Conservation (phyloP, 2,329 filamentous ascomycete species). For the Thyridium curvatum region DNA sequence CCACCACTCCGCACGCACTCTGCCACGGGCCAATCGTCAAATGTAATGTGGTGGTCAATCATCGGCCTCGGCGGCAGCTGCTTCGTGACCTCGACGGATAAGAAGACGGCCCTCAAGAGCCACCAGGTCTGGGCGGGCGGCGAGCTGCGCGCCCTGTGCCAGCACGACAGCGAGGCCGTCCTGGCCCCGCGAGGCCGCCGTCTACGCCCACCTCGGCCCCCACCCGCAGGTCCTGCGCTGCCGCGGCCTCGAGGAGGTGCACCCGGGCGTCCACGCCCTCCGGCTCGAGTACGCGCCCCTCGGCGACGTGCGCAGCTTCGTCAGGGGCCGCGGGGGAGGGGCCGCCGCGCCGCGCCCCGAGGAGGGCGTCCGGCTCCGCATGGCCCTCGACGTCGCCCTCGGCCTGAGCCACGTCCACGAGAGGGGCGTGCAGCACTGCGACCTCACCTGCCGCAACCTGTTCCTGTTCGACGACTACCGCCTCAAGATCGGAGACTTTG, state of each 20-base stretch:
- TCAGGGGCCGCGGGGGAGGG: too few species aligned
- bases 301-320: conserved; percentile 1
- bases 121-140: too few species aligned
- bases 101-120: too few species aligned
- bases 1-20: too few species aligned
- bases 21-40: too few species aligned
- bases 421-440: conserved; percentile 1
- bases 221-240: conserved; percentile 2
- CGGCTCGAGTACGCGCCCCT: conserved; percentile 3
- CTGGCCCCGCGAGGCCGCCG: too few species aligned
- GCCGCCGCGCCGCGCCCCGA: background rate
- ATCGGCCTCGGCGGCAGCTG: too few species aligned
- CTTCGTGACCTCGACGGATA: too few species aligned
- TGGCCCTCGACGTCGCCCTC: background rate
- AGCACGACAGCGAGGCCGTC: too few species aligned
- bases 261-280: conserved; percentile 2
- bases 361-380: conserved; percentile 1
- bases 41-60: too few species aligned
- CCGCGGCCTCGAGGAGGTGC: conserved; percentile 4
- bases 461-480: conserved; percentile 3
- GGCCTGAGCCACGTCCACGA: background rate
- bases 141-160: too few species aligned
- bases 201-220: conserved; percentile 4
- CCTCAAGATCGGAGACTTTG: conserved; percentile 6
- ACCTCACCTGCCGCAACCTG: conserved; percentile 4